Evolutionary conservation across 1,284 basidiomycete genomes (phyloP).

Genomic region (Sporisorium graminicola): DNA sequence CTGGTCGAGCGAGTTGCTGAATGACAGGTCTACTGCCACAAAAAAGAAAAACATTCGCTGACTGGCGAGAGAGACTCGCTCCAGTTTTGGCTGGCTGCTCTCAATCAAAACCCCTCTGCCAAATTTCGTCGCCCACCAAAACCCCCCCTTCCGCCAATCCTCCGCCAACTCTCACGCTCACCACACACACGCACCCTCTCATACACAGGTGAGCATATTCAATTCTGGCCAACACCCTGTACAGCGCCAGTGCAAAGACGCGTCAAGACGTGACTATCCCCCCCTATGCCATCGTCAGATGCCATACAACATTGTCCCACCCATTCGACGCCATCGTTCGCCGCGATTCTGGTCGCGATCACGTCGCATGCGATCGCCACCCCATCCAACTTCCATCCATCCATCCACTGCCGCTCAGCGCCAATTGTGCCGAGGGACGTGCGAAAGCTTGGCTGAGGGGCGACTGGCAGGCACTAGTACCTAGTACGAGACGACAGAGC

Average conservation of each 20-base stretch:
- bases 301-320: constrained; percentile 18
- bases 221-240: constrained; percentile 18
- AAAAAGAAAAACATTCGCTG: constrained; percentile 5
- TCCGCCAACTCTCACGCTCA: constrained; percentile 45
- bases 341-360: constrained; percentile 40
- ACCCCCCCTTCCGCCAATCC: constrained; percentile 26
- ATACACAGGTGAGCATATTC: constrained; percentile 49
- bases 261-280: constrained; percentile 44
- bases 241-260: constrained; percentile 22
- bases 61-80: not conserved
- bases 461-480: not conserved
- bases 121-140: constrained; percentile 39
- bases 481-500: not conserved
- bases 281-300: constrained; percentile 19
- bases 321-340: constrained; percentile 27
- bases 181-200: constrained; percentile 19
- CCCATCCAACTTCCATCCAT: constrained; percentile 3
- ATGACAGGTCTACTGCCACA: constrained; percentile 24
- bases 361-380: constrained; percentile 7
- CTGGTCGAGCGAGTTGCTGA: not conserved
- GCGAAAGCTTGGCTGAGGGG: not conserved
- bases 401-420: constrained; percentile 13
- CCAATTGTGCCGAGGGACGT: not conserved
- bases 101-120: constrained; percentile 44
- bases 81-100: constrained; percentile 25